Percentiles rank a stretch among this genome's conserved stretches.
These are phyloP conservation scores for Wickerhamiella alocasiicola DNA, from an alignment of 805 yeast genomes.

Conservation along the genomic window DNA sequence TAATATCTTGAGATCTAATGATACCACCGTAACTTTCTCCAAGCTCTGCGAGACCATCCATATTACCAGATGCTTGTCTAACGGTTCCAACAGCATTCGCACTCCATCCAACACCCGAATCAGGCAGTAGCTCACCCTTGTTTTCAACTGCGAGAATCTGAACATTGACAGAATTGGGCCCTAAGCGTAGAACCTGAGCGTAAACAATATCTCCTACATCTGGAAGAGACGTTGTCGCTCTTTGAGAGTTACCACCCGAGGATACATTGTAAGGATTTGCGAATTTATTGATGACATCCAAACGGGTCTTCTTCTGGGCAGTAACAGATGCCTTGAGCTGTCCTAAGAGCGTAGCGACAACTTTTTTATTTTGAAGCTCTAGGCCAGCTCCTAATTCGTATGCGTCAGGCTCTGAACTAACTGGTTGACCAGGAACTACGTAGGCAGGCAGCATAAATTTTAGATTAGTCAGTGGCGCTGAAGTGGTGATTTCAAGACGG, in stretches of 20 bases:
- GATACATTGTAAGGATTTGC: constrained; percentile 19
- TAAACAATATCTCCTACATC: constrained; percentile 75
- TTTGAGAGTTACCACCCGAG: constrained; percentile 13
- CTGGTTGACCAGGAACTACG: constrained; percentile 73
- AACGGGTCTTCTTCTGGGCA: constrained; percentile 14
- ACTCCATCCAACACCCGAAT: constrained; percentile 56
- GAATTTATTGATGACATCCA: constrained; percentile 22
- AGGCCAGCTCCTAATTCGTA: constrained; percentile 59
- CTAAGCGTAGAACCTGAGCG: constrained; percentile 57
- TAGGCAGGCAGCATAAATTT: constrained; percentile 33
- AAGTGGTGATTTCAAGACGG: too few species aligned
- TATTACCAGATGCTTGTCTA: constrained; percentile 19
- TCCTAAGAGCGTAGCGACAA: constrained; percentile 54
- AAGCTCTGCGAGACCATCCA: constrained; percentile 34
- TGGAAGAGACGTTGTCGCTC: constrained; percentile 37
- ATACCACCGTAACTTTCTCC: constrained; percentile 86
- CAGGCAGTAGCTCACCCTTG: constrained; percentile 41
- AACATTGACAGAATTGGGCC: constrained; percentile 57
- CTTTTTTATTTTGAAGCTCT: constrained; percentile 35
- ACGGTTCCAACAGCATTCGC: constrained; percentile 24
- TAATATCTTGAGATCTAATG: constrained; percentile 73
- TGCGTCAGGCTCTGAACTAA: constrained; percentile 33
- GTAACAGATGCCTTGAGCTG: constrained; percentile 28
- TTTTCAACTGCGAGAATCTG: constrained; percentile 65
- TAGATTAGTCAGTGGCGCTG: too few species aligned